Base-by-base conservation (phyloP, 345 rosid genomes). In the Reutealis trisperma region DNA sequence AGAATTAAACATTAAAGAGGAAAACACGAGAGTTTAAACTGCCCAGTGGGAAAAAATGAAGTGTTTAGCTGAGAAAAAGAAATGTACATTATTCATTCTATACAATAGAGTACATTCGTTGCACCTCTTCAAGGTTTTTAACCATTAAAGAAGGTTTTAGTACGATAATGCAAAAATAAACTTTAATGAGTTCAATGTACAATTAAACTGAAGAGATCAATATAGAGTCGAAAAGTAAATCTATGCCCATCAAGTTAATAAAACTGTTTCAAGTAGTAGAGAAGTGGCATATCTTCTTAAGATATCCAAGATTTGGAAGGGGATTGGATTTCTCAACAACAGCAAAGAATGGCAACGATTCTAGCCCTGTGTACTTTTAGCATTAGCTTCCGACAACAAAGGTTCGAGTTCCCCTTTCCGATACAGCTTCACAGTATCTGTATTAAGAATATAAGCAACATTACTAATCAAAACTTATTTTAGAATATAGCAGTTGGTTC, bases 401-500 rank as follows among this genome's bases (percentile, higher is more conserved):
- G 85, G 15, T 73, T 88, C 88, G 55, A 95, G 86, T 45, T 93
- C 94, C 64, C 98, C 93, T 72, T 87, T 90, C 80, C 87, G 84
- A 71, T 90, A 77, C 70, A 93, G 84, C 83, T 88, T 91, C 82
- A 93, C 79, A 42, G 98, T 95, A 76, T 93, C 99, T 95, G 91
- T 81, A 83, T 16, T 63, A 16, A 84, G 30, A 78, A 82, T n/a
- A 80, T 21, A 84, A 75, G 32, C 52, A 70, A 51, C n/a, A 67
- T 16, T 32, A 58, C 42, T 10, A 19, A 37, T 62, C 19, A 30
- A 69, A 64, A 10, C 37, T 2, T 2, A 34, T 34, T 34, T 34
- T 34, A 34, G 37, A 1, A 34, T 4, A 34, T 34, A 34, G 37
- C 37, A 34, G 1, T 34, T 34, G 37, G 37, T 34, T 4, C 37